Conservation (phyloP, 1,284 basidiomycete genomes). For the Pascua guehoae region DNA sequence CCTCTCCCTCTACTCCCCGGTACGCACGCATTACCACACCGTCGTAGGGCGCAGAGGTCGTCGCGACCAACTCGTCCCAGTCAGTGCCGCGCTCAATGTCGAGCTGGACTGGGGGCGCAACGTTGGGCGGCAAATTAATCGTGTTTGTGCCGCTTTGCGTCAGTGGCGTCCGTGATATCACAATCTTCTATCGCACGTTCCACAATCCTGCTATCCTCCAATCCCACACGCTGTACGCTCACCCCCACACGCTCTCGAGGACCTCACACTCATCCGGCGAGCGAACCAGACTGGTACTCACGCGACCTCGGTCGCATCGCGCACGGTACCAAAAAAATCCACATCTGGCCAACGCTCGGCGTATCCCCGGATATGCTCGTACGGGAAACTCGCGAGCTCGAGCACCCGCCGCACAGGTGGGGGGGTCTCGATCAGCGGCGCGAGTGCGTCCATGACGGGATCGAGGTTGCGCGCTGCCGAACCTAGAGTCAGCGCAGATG, state of each 20-base stretch:
- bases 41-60: slow-evolving; percentile 4
- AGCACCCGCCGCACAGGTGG: slow-evolving; percentile 16
- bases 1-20: not conserved
- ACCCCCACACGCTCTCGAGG: no score
- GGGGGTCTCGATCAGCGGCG: slow-evolving; percentile 14
- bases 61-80: slow-evolving; percentile 13
- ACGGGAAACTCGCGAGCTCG: slow-evolving; percentile 34
- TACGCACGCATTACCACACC: slow-evolving; percentile 28
- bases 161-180: no score
- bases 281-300: slow-evolving; percentile 8
- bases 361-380: slow-evolving; percentile 31
- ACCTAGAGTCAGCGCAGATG: slow-evolving; percentile 18
- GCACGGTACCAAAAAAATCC: slow-evolving; percentile 28
- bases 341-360: slow-evolving; percentile 22
- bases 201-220: no score
- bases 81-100: slow-evolving; percentile 19
- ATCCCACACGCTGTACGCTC: no score
- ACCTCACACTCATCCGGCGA: not conserved
- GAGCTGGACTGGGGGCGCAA: slow-evolving; percentile 15
- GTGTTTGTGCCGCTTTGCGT: no score
- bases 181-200: no score
- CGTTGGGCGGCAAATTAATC: slow-evolving; percentile 12
- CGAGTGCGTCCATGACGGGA: slow-evolving; percentile 27
- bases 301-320: slow-evolving; percentile 25
- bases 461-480: slow-evolving; percentile 29